Percentiles rank a stretch among this genome's conserved stretches.
These are phyloP conservation scores for Saccharomycopsis fermentans DNA, from an alignment of 805 yeast species.

Conservation along the genomic window DNA sequence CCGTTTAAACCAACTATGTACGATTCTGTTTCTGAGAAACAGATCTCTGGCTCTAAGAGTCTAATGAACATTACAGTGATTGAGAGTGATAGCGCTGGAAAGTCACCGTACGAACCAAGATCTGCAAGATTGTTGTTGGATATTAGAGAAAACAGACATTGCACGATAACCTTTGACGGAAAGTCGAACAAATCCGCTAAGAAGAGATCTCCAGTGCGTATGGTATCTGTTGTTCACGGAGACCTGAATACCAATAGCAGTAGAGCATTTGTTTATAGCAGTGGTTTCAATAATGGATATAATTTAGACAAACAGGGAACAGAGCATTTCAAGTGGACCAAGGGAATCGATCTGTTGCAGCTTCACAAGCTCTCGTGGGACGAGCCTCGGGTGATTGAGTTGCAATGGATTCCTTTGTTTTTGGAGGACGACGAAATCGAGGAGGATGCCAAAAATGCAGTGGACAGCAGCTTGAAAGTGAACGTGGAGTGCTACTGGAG, in stretches of 20 bases:
- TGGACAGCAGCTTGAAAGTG: constrained; percentile 37
- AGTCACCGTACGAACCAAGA: constrained; percentile 53
- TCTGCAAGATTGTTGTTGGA: constrained; percentile 51
- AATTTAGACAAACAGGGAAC: constrained; percentile 30
- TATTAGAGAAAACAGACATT: constrained; percentile 53
- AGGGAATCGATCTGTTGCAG: constrained; percentile 56
- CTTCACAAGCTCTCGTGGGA: constrained; percentile 60
- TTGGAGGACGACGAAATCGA: constrained; percentile 33
- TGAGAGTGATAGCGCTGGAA: constrained; percentile 21
- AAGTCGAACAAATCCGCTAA: constrained; percentile 29
- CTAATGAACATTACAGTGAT: constrained; percentile 38
- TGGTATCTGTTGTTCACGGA: constrained; percentile 43
- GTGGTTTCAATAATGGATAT: constrained; percentile 19
- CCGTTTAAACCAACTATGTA: constrained; percentile 35
- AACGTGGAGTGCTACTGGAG: constrained; percentile 68
- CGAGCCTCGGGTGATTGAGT: constrained; percentile 40
- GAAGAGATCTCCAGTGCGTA: constrained; percentile 51
- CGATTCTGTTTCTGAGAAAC: constrained; percentile 12
- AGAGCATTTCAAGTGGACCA: constrained; percentile 40
- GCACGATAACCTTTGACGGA: constrained; percentile 50
- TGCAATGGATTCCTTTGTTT: constrained; percentile 69
- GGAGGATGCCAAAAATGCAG: constrained; percentile 28
- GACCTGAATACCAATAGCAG: constrained; percentile 12
- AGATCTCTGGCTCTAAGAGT: constrained; percentile 25
- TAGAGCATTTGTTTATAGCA: background rate